Conservation (phyloP, 2,329 filamentous ascomycete species). For the Monilinia fructicola region DNA sequence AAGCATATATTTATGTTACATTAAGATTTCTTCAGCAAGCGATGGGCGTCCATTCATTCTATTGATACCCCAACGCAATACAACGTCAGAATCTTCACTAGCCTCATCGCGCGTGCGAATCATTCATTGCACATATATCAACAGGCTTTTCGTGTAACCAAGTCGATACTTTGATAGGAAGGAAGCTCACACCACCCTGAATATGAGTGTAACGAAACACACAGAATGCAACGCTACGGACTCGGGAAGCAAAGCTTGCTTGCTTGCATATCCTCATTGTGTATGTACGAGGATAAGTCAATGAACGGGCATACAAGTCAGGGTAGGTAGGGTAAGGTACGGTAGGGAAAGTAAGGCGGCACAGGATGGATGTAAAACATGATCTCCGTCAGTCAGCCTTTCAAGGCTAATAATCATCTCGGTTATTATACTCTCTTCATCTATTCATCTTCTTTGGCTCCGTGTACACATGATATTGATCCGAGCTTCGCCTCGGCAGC, state of each 20-base stretch:
- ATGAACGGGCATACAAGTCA: background rate
- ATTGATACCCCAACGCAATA: slow-evolving; percentile 8
- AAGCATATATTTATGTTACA: slow-evolving; percentile 14
- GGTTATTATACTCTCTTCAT: background rate
- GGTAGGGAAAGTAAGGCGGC: slow-evolving; percentile 3
- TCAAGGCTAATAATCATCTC: slow-evolving; percentile 19
- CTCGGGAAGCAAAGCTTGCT: slow-evolving; percentile 18
- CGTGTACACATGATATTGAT: background rate
- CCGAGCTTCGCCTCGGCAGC: background rate
- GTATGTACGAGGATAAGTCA: slow-evolving; percentile 9
- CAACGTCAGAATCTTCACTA: slow-evolving; percentile 9
- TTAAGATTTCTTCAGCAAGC: slow-evolving; percentile 21
- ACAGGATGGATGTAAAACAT: slow-evolving; percentile 16
- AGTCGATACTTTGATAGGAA: background rate
- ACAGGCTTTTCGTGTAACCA: background rate
- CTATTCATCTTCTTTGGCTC: background rate
- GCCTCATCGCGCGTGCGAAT: background rate
- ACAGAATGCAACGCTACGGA: slow-evolving; percentile 12
- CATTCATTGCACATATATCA: background rate
- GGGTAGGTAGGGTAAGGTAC: background rate
- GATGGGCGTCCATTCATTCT: slow-evolving; percentile 1
- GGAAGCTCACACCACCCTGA: background rate
- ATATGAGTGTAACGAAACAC: background rate
- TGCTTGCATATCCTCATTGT: slow-evolving; percentile 9
- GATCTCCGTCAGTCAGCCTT: slow-evolving; percentile 19